Conservation (phyloP, 1,139 yeast genomes). For the Kluyveromyces sp. region DNA sequence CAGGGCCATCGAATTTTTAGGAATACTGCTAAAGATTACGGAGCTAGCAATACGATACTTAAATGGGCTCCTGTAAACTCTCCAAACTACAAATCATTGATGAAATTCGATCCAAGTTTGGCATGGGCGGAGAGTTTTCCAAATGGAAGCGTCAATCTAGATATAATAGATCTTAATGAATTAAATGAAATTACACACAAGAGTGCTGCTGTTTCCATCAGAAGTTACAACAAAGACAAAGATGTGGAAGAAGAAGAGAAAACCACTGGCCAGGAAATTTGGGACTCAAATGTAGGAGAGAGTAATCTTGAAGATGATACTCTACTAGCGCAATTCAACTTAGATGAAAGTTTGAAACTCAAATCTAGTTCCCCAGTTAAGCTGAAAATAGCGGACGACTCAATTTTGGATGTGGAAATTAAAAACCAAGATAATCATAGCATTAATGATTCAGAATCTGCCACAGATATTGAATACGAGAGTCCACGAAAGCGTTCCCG, state of each 20-base stretch:
- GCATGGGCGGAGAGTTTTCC: background rate
- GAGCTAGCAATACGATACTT: conserved; percentile 17
- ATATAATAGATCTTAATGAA: background rate
- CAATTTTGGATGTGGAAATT: too few species aligned
- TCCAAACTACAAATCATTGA: conserved; percentile 13
- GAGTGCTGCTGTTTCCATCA: background rate
- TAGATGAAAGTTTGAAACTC: background rate
- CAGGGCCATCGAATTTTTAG: conserved; percentile 19
- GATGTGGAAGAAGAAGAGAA: background rate
- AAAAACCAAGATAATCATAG: background rate
- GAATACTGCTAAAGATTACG: conserved; percentile 21
- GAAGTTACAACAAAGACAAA: background rate
- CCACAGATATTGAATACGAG: conserved; percentile 2
- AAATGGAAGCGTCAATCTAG: background rate
- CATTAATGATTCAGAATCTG: background rate
- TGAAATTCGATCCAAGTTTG: conserved; percentile 7
- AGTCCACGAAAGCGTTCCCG: conserved; percentile 1
- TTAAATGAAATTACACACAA: background rate
- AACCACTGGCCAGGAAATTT: background rate
- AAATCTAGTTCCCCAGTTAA: too few species aligned
- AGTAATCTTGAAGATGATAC: conserved; percentile 1
- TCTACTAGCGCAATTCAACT: background rate
- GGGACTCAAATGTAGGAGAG: conserved; percentile 3
- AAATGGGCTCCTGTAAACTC: conserved; percentile 29
- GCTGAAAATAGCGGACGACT: too few species aligned